Conservation (phyloP, 768 basidiomycete species). For the Glaciozyma antarctica region DNA sequence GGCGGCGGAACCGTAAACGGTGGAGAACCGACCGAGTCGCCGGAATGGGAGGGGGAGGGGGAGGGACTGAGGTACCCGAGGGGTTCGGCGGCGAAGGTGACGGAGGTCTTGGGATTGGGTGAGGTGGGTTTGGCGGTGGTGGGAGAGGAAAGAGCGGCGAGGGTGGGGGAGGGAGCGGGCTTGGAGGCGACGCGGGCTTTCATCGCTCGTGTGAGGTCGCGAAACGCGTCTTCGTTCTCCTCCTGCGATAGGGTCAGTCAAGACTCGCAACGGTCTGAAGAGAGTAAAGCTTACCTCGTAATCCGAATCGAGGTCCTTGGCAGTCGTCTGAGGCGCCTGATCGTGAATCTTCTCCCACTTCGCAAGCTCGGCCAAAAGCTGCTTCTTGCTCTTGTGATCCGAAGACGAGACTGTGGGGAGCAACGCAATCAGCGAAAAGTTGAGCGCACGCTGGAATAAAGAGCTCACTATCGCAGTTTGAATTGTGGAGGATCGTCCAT, state of each 20-base stretch:
- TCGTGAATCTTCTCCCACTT: conserved; percentile 17
- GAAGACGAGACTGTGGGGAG: not conserved
- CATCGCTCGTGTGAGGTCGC: not conserved
- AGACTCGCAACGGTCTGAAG: not conserved
- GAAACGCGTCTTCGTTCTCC: not conserved
- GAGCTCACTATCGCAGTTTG: conserved; percentile 14
- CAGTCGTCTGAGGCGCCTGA: not conserved
- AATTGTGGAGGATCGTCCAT: conserved; percentile 17
- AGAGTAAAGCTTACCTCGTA: not conserved
- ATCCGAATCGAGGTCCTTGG: not conserved
- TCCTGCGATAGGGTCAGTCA: not conserved
- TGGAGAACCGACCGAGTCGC: not conserved
- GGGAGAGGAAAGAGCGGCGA: not conserved
- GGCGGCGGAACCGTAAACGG: not conserved
- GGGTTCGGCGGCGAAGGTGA: not conserved
- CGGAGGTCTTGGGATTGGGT: not conserved
- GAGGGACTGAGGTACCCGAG: not conserved
- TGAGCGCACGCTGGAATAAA: too few relatives aligned
- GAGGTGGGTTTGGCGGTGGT: not conserved
- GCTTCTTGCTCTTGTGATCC: not conserved
- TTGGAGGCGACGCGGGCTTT: not conserved
- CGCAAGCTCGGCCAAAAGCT: conserved; percentile 6
- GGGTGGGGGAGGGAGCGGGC: not conserved
- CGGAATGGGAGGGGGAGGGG: not conserved
- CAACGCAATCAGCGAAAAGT: too few relatives aligned